A percentile compares a stretch with the other conserved stretches of the same genome.
Conservation (phyloP, 345 rosid genomes). For the Bruguiera parviflora region DNA sequence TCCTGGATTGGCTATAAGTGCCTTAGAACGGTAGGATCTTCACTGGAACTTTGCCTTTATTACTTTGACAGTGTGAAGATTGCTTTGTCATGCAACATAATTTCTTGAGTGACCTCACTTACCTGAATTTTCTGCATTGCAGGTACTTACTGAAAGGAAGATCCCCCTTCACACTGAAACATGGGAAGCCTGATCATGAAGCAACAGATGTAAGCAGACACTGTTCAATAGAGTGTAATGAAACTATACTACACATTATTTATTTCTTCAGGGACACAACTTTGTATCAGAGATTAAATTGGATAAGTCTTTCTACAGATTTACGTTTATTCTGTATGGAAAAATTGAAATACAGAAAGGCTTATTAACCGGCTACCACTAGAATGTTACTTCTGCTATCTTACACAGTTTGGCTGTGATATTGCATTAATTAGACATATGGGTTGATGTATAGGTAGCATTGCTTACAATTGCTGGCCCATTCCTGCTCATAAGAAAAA, state of each 20-base stretch:
- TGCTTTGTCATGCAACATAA: neutral
- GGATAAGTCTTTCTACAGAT: neutral
- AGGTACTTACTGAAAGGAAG: slow-evolving; percentile 83
- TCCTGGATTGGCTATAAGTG: slow-evolving; percentile 82
- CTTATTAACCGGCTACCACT: neutral
- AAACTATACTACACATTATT: neutral
- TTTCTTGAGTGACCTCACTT: slow-evolving; percentile 7
- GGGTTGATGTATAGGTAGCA: no score
- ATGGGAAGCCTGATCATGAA: slow-evolving; percentile 87
- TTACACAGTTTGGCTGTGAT: neutral
- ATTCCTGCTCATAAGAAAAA: neutral
- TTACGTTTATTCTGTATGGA: neutral
- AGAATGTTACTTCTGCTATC: neutral
- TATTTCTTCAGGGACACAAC: neutral
- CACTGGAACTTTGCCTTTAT: slow-evolving; percentile 2
- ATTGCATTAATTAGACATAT: no score
- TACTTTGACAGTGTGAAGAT: slow-evolving; percentile 1
- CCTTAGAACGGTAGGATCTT: slow-evolving; percentile 70
- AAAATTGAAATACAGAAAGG: neutral
- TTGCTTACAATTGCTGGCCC: neutral
- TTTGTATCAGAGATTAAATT: neutral
- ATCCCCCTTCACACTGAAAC: slow-evolving; percentile 69
- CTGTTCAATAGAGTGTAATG: slow-evolving; percentile 5
- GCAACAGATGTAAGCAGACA: slow-evolving; percentile 65
- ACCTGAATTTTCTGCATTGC: slow-evolving; percentile 22